phyloP scores from a whole-genome alignment of 768 basidiomycete species.

The Cubamyces lactineus region DNA sequence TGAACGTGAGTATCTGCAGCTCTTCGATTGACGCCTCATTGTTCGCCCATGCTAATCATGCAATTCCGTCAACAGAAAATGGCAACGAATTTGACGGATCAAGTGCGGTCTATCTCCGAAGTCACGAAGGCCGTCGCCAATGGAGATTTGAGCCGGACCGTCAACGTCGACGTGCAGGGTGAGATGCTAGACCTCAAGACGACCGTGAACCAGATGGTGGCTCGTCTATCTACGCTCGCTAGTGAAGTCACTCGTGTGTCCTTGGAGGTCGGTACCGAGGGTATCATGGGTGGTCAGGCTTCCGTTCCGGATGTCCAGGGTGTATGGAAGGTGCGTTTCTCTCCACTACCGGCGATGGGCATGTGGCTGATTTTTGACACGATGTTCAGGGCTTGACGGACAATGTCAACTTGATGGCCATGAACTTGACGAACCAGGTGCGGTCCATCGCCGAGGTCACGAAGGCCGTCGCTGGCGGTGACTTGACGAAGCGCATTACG shows the following conservation, averaged over 20 bases:
- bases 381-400: slow-evolving; percentile 58
- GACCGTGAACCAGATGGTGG: slow-evolving; percentile 80
- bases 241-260: slow-evolving; percentile 91
- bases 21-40: background rate
- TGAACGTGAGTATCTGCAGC: slow-evolving; percentile 63
- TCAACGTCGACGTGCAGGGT: slow-evolving; percentile 91
- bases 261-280: slow-evolving; percentile 90
- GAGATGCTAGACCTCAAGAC: slow-evolving; percentile 89
- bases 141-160: slow-evolving; percentile 82
- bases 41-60: background rate
- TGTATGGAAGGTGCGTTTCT: slow-evolving; percentile 78
- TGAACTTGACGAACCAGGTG: slow-evolving; percentile 90
- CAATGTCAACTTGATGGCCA: slow-evolving; percentile 88
- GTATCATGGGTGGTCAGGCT: slow-evolving; percentile 93
- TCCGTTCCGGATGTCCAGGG: slow-evolving; percentile 91
- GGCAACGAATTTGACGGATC: slow-evolving; percentile 82
- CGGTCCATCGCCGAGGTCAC: slow-evolving; percentile 93
- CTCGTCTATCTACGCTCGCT: slow-evolving; percentile 70
- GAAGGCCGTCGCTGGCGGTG: slow-evolving; percentile 91
- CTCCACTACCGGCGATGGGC: too few species aligned
- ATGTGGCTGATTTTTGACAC: background rate
- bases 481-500: slow-evolving; percentile 90
- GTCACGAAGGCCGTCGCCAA: slow-evolving; percentile 77
- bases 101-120: slow-evolving; percentile 91
- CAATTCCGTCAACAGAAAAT: slow-evolving; percentile 60